These are phyloP conservation scores for Populus tremula DNA, from an alignment of 345 rosid genomes.

Conservation along the genomic window DNA sequence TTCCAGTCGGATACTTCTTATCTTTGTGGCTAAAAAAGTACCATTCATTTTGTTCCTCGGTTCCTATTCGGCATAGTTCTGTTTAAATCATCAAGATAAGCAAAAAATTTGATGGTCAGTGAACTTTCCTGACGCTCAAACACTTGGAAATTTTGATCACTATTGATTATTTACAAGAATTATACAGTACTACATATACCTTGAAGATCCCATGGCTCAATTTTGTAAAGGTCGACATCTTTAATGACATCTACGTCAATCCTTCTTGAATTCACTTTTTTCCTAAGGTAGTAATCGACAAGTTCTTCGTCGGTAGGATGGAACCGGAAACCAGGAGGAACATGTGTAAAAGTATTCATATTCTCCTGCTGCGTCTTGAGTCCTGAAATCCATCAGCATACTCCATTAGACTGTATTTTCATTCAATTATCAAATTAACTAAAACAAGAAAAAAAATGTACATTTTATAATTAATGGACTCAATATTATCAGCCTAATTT, in stretches of 20 bases:
- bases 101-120: not conserved
- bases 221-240: constrained; percentile 37
- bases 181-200: constrained; percentile 1
- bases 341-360: constrained; percentile 22
- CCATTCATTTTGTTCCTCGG: constrained; percentile 32
- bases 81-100: not conserved
- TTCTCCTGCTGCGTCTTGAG: constrained; percentile 9
- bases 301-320: constrained; percentile 43
- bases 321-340: constrained; percentile 41
- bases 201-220: constrained; percentile 44
- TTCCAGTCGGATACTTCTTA: constrained; percentile 42
- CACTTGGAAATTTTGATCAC: not conserved
- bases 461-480: not conserved
- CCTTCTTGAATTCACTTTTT: constrained; percentile 26
- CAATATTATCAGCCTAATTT: not conserved
- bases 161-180: not conserved
- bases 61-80: constrained; percentile 33
- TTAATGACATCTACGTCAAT: constrained; percentile 37
- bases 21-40: constrained; percentile 42
- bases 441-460: not conserved
- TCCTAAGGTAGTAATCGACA: constrained; percentile 35
- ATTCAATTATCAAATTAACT: not conserved
- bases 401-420: not conserved
- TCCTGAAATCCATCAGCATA: constrained; percentile 22
- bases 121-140: not conserved